Evolutionary conservation across 2,329 filamentous ascomycete species (phyloP).

Genomic region (Colletotrichum godetiae): DNA sequence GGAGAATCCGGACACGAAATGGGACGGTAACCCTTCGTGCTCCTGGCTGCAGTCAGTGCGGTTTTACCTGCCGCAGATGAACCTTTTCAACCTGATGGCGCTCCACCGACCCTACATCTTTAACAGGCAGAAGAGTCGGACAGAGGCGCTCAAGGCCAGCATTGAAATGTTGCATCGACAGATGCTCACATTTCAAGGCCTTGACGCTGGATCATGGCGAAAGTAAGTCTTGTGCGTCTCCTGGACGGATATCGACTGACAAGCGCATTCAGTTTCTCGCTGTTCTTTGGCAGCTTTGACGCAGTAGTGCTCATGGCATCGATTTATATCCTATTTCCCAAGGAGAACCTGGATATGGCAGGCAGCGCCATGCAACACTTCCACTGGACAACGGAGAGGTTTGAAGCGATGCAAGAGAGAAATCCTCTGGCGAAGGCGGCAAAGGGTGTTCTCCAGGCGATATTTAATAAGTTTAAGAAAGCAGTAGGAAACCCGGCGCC

Average conservation of each 20-base stretch:
- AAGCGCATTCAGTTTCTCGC: conserved; percentile 53
- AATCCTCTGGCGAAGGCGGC: conserved; percentile 66
- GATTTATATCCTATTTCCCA: conserved; percentile 70
- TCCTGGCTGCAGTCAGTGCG: conserved; percentile 63
- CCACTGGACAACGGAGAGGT: conserved; percentile 68
- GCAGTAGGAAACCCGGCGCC: conserved; percentile 51
- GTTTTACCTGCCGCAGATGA: conserved; percentile 56
- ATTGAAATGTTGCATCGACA: conserved; percentile 67
- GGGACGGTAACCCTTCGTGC: conserved; percentile 64
- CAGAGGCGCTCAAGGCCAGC: conserved; percentile 66
- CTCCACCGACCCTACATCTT: conserved; percentile 73
- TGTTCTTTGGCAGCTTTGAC: conserved; percentile 74
- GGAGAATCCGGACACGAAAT: conserved; percentile 67
- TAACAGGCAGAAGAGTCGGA: conserved; percentile 63
- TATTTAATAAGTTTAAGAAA: conserved; percentile 64
- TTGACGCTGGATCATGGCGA: conserved; percentile 62
- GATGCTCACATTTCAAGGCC: conserved; percentile 58
- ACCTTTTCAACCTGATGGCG: conserved; percentile 67
- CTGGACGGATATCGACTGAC: background rate
- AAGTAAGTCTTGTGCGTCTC: conserved; percentile 42
- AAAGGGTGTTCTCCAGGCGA: conserved; percentile 65
- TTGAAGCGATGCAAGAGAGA: conserved; percentile 64
- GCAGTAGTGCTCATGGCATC: conserved; percentile 71
- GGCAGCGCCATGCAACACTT: conserved; percentile 65
- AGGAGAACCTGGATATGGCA: conserved; percentile 62